Conservation (phyloP, 441 rosid species). For the Dalechampia spathulata region DNA sequence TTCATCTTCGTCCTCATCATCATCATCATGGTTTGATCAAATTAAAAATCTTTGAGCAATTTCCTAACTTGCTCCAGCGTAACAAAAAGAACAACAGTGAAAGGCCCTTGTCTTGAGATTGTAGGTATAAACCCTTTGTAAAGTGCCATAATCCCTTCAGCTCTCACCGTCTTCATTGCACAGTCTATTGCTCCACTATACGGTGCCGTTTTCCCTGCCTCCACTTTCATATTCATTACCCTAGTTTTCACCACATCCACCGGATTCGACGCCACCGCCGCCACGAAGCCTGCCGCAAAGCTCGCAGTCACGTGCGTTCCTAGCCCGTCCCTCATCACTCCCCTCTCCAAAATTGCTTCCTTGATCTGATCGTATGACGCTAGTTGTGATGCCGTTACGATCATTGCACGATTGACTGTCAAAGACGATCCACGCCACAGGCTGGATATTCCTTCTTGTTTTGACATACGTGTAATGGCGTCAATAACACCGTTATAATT, state of each 20-base stretch:
- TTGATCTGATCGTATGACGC: slow-evolving; percentile 79
- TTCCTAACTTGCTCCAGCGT: slow-evolving; percentile 70
- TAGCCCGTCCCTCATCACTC: slow-evolving; percentile 50
- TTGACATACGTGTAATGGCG: slow-evolving; percentile 55
- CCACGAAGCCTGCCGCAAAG: slow-evolving; percentile 75
- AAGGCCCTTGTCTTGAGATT: slow-evolving; percentile 72
- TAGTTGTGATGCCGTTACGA: slow-evolving; percentile 72
- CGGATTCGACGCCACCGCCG: slow-evolving; percentile 70
- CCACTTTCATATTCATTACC: slow-evolving; percentile 80
- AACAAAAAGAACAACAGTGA: slow-evolving; percentile 73
- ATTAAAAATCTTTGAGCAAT: slow-evolving; percentile 49
- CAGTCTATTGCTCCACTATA: slow-evolving; percentile 72
- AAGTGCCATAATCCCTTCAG: slow-evolving; percentile 61
- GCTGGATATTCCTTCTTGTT: slow-evolving; percentile 56
- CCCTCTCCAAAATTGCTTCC: slow-evolving; percentile 49
- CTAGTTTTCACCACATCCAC: slow-evolving; percentile 87
- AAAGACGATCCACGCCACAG: slow-evolving; percentile 76
- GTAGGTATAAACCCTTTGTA: slow-evolving; percentile 79
- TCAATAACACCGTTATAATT: slow-evolving; percentile 62
- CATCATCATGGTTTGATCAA: not conserved
- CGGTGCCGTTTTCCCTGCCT: slow-evolving; percentile 44
- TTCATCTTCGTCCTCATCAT: slow-evolving; percentile 31
- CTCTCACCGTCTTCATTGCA: slow-evolving; percentile 59
- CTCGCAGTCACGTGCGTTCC: slow-evolving; percentile 78
- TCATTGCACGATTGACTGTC: slow-evolving; percentile 88